phyloP scores from a whole-genome alignment of 306 rosid genomes.

The Castanea crenata region DNA sequence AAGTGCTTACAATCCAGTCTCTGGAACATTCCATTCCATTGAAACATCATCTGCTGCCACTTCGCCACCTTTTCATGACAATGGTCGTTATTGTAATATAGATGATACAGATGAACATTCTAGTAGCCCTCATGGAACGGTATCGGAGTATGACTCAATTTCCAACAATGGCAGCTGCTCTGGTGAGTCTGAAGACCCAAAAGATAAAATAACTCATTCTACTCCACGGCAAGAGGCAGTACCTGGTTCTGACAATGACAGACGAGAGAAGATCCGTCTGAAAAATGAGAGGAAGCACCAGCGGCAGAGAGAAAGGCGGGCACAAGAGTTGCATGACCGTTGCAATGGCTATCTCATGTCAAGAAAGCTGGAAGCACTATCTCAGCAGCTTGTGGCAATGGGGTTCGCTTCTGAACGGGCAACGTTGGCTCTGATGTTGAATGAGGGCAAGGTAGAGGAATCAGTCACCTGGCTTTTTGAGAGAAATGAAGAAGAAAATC shows the following conservation, averaged over 20 bases:
- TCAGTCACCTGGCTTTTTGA: conserved; percentile 74
- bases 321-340: conserved; percentile 81
- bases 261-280: conserved; percentile 74
- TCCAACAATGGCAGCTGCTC: conserved; percentile 90
- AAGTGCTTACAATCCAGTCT: conserved; percentile 57
- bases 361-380: conserved; percentile 74
- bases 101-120: conserved; percentile 71
- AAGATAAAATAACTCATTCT: conserved; percentile 49
- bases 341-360: conserved; percentile 75
- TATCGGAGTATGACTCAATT: conserved; percentile 66
- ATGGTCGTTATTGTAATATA: conserved; percentile 49
- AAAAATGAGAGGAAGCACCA: conserved; percentile 92
- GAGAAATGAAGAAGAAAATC: conserved; percentile 51
- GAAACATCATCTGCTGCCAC: conserved; percentile 49
- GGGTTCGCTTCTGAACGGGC: conserved; percentile 70
- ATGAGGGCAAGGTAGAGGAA: conserved; percentile 73
- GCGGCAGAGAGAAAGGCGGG: conserved; percentile 82
- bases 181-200: conserved; percentile 83
- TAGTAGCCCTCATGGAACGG: conserved; percentile 47
- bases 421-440: conserved; percentile 61
- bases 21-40: conserved; percentile 66
- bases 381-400: conserved; percentile 72
- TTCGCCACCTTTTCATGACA: conserved; percentile 40
- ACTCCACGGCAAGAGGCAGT: conserved; percentile 45
- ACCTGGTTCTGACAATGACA: conserved; percentile 77